Evolutionary conservation across 768 basidiomycete genomes (phyloP).

Genomic region (Podaxis sp.): DNA sequence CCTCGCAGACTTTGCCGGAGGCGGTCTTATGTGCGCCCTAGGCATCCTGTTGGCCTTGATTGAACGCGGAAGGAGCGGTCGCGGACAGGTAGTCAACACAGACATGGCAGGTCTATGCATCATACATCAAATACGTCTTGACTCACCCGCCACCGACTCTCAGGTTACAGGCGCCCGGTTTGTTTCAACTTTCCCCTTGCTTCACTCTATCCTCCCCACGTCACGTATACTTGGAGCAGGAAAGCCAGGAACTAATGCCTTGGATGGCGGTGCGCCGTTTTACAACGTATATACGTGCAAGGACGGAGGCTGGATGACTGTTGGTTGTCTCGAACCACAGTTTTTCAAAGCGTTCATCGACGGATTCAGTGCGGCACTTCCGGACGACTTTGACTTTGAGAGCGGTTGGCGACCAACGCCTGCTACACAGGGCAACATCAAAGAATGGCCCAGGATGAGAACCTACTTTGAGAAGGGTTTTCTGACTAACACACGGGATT

Average conservation of each 20-base stretch:
- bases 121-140: neutral
- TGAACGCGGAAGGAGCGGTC: conserved; percentile 62
- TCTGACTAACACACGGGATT: conserved; percentile 54
- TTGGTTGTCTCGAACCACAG: conserved; percentile 73
- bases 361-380: conserved; percentile 50
- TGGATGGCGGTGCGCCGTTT: conserved; percentile 80
- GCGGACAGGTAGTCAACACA: conserved; percentile 70
- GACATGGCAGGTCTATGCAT: conserved; percentile 61
- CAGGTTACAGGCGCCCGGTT: conserved; percentile 83
- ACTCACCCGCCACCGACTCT: neutral
- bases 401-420: conserved; percentile 57
- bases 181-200: conserved; percentile 68
- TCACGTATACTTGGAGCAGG: conserved; percentile 36
- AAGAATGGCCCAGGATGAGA: conserved; percentile 57
- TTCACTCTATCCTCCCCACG: conserved; percentile 38
- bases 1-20: conserved; percentile 82
- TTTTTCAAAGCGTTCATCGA: conserved; percentile 67
- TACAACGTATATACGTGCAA: conserved; percentile 74
- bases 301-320: conserved; percentile 73
- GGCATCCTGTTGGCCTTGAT: conserved; percentile 77
- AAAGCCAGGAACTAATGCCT: conserved; percentile 53
- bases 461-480: conserved; percentile 69
- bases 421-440: conserved; percentile 42
- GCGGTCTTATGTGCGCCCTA: conserved; percentile 68
- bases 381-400: conserved; percentile 38